A percentile compares a stretch with the other conserved stretches of the same genome.
Evolutionary conservation across 2,329 filamentous ascomycete species (phyloP).

Genomic region (Pezicula neosporulosa): DNA sequence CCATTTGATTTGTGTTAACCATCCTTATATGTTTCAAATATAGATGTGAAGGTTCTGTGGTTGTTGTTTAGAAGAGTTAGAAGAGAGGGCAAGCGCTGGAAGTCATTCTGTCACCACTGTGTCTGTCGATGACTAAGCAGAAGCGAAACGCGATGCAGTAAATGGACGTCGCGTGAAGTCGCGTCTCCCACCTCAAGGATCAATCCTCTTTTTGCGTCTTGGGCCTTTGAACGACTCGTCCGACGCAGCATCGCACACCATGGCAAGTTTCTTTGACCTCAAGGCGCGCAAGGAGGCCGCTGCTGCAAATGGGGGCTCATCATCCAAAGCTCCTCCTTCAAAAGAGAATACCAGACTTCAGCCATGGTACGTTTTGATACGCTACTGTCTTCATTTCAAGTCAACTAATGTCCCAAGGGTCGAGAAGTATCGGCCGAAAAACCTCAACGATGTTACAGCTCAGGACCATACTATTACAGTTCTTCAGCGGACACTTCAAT

Average conservation of each 20-base stretch:
- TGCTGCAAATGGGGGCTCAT: slow-evolving; percentile 55
- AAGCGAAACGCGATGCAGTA: too few relatives aligned
- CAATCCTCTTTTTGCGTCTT: too few relatives aligned
- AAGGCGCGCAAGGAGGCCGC: slow-evolving; percentile 84
- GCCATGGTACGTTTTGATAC: slow-evolving; percentile 68
- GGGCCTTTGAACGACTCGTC: not conserved
- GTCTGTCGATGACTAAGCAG: too few relatives aligned
- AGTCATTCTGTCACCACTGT: too few relatives aligned
- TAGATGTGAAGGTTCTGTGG: too few relatives aligned
- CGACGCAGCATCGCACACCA: slow-evolving; percentile 32
- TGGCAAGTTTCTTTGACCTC: slow-evolving; percentile 94
- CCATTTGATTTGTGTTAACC: too few relatives aligned
- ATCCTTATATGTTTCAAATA: too few relatives aligned
- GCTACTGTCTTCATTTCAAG: not conserved
- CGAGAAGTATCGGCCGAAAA: slow-evolving; percentile 78
- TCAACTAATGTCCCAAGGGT: slow-evolving; percentile 24
- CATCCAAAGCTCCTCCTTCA: slow-evolving; percentile 62
- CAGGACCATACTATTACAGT: slow-evolving; percentile 97
- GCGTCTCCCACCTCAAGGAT: too few relatives aligned
- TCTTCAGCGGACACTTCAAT: slow-evolving; percentile 87
- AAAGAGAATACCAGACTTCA: slow-evolving; percentile 67
- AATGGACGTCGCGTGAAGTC: too few relatives aligned
- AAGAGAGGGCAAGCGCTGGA: too few relatives aligned
- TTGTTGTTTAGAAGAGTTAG: too few relatives aligned
- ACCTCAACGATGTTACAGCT: slow-evolving; percentile 88